Evolutionary conservation across 2,329 filamentous ascomycete genomes (phyloP), one percentile per base, ranked within the genome.

Genomic region (Dichotomopilus funicola): DNA sequence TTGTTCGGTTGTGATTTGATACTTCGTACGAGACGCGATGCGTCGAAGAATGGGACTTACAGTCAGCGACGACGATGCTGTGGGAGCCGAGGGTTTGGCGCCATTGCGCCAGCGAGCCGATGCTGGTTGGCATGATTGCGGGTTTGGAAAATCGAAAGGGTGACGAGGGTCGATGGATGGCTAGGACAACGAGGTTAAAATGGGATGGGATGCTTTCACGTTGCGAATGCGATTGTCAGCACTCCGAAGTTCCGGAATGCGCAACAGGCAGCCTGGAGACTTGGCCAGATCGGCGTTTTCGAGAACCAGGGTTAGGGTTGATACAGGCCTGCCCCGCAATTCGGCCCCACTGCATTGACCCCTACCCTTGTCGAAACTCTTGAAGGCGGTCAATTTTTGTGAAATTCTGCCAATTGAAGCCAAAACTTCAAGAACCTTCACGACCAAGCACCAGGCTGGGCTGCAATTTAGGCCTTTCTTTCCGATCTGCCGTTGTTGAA

Each of bases 41-140:
- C 10, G 7, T 36, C 6, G 5, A 58, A 42, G 47, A 57, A 46
- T 49, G 37, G 41, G 49, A 75, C 84, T 73, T 81, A 95, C 91
- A 97, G 75, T 97, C 94, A 65, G 90, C 83, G 59, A 99, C 81
- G 54, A 96, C 89, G 59, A 96, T 82, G 65, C 82, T 83, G 54
- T 87, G 90, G 51, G 84, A 83, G 53, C 79, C 79, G 48, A 96
- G 78, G 53, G 91, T 76, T 60, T 80, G 79, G 66, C 81, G 81
- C 77, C 91, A 94, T 71, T 95, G 83, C 63, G 78, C 75, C 11
- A 79, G 72, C 1, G 88, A 91, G 58, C 75, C 75, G 64, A 92
- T 85, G 56, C 74, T 76, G 48, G 82, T 71, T 6, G 33, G 19
- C 6, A 31, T n/a, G 33, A n/a, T 34, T 31, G 35, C 38, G 46